Evolutionary conservation across 768 basidiomycete genomes (phyloP), one percentile per base, ranked within the genome.

Genomic region (Leccinum rimulosum): DNA sequence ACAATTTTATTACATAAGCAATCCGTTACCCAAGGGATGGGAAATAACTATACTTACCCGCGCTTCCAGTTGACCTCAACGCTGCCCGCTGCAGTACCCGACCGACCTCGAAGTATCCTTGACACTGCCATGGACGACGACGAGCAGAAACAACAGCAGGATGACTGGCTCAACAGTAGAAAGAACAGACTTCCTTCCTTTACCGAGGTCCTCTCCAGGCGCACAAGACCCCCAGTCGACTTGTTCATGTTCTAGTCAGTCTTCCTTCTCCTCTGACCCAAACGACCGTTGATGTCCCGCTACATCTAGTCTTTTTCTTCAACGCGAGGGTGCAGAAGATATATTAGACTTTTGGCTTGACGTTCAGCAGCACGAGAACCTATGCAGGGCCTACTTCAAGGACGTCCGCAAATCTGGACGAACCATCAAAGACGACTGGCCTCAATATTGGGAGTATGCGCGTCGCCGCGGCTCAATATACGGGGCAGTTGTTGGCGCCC

Each of bases 201-300:
- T 68, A 84, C 86, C 25, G 94, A 98, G 78, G 95, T 98, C 51
- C 82, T 98, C 30, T 91, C 91, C 19, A 82, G 96, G 66, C 83
- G 89, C 70, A 97, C 96, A 35, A 78, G 91, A 61, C 93, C 97
- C 0, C 97, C 97, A 19, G 93, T 99, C 33, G 97, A 99, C 79
- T 81, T 99, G 55, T 99, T 97, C 81, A 96, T 95, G 89, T 96
- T 97, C 79, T 96, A 96, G 95, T 97, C 70, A 75, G 91, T 90
- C 47, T 15, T 49, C 4, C 49, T 27, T 55, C 48, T 9, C 45
- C 6, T 50, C 40, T 47, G 22, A 2, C 57, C 31, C 25, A n/a
- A 15, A 38, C 8, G 3, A 28, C 19, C 15, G 25, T 52, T 68
- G 50, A 73, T n/a, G 10, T 47, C 15, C 33, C 15, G 15, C 58